These are phyloP conservation scores for Beauveria sp. DNA, from an alignment of 2,329 filamentous ascomycete species.

Conservation along the genomic window DNA sequence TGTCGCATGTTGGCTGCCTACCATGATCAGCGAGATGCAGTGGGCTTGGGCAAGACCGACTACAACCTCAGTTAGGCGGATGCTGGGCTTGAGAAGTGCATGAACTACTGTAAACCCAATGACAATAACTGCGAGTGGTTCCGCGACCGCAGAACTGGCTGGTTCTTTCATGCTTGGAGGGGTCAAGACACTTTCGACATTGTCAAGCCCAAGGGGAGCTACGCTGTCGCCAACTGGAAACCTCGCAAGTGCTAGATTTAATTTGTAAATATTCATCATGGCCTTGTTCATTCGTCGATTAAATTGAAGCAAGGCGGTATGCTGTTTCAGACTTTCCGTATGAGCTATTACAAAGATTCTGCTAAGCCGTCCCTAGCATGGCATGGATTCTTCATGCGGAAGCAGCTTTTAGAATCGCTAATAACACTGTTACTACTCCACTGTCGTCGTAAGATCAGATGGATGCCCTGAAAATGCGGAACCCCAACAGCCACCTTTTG, in stretches of 20 bases:
- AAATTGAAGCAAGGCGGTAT: not conserved
- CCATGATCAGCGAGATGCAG: slow-evolving; percentile 15
- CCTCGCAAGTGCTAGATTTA: slow-evolving; percentile 13
- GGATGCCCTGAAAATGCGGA: too few species aligned
- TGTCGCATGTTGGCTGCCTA: slow-evolving; percentile 14
- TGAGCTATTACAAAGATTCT: too few species aligned
- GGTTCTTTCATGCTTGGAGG: slow-evolving; percentile 17
- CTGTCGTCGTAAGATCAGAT: too few species aligned
- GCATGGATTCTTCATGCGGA: too few species aligned
- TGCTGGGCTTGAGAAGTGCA: slow-evolving; percentile 14
- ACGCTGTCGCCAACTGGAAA: slow-evolving; percentile 16
- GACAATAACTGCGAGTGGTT: slow-evolving; percentile 17
- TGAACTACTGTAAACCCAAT: slow-evolving; percentile 15
- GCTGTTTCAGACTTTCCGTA: too few species aligned
- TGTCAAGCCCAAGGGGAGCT: slow-evolving; percentile 14
- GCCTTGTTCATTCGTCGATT: not conserved
- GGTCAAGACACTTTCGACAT: slow-evolving; percentile 16
- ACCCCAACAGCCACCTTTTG: too few species aligned
- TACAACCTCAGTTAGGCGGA: slow-evolving; percentile 15
- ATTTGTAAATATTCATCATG: not conserved
- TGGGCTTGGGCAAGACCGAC: slow-evolving; percentile 15
- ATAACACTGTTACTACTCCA: too few species aligned
- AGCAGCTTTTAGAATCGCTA: too few species aligned
- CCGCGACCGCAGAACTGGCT: slow-evolving; percentile 13
- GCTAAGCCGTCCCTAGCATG: too few species aligned